Evolutionary conservation across 192 early-diverging fungal genomes (phyloP), one percentile per base, ranked within the genome.

Genomic region (Chytriomyces hyalinus): DNA sequence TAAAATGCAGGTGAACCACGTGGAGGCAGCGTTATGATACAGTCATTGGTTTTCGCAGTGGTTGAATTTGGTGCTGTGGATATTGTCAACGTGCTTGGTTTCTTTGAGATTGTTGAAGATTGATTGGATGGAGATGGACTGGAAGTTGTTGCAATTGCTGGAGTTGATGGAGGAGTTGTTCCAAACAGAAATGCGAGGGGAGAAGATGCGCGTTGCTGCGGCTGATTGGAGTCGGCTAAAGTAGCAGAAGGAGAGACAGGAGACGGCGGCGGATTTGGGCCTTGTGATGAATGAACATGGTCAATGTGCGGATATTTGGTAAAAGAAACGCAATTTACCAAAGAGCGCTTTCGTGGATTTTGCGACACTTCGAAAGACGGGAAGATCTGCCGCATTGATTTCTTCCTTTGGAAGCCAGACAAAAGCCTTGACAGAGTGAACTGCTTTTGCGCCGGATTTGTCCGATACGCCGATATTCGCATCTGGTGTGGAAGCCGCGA

Each of bases 361-460:
- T 11, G 73, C 82, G 9, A 81, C 75, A 5, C 74, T 67, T n/a
- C 49, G 46, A 65, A 78, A 80, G n/a, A 63, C 45, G 17, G 65
- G 22, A 22, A 81, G 46, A 8, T 80, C 76, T 0, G 22, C 62
- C 10, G 49, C 15, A 6, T 63, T 62, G 44, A 83, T 80, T 28
- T 48, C 65, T 13, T 49, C 47, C n/a, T 67, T 75, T 6, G 82
- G 79, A 15, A 83, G 49, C 75, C 79, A 83, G 43, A 71, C 78
- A 44, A 79, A 65, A 5, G 66, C 66, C 24, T 53, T 59, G 46
- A 20, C 36, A 3, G 51, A 36, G 36, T 36, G 36, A 36, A 36
- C 2, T 36, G 36, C 36, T 36, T 36, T 36, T 36, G 36, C 36
- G 36, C 36, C 36, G 36, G 36, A 36, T 36, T 36, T 36, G 1